phyloP scores from a whole-genome alignment of 331 rosid genomes.

The Malus hybrid region DNA sequence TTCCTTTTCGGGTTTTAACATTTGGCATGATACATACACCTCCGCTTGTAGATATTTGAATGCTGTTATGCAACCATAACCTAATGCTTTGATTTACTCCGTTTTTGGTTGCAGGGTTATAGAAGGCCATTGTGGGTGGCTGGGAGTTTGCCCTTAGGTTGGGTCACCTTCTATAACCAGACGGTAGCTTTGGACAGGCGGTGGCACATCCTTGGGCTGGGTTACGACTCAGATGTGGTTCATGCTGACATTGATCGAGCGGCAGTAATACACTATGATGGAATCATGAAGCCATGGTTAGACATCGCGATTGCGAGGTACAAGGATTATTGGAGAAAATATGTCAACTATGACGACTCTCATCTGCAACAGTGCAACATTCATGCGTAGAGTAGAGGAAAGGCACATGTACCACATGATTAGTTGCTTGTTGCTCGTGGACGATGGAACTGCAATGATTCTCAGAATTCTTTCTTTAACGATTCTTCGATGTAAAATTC shows the following conservation, averaged over 20 bases:
- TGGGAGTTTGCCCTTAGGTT: slow-evolving; percentile 84
- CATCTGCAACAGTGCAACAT: slow-evolving; percentile 82
- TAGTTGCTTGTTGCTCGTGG: slow-evolving; percentile 16
- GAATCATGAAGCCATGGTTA: slow-evolving; percentile 92
- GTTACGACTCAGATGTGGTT: slow-evolving; percentile 40
- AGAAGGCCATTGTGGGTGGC: slow-evolving; percentile 55
- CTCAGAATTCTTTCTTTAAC: slow-evolving; percentile 44
- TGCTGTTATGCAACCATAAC: slow-evolving; percentile 2
- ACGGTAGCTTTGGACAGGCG: slow-evolving; percentile 53
- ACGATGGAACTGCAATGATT: slow-evolving; percentile 14
- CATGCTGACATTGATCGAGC: slow-evolving; percentile 49
- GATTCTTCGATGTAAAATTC: slow-evolving; percentile 56
- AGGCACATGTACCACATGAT: not conserved
- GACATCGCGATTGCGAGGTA: slow-evolving; percentile 70
- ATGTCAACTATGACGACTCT: slow-evolving; percentile 48
- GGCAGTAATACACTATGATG: slow-evolving; percentile 85
- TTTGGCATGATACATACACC: not conserved
- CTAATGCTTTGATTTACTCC: slow-evolving; percentile 14
- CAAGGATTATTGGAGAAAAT: slow-evolving; percentile 64
- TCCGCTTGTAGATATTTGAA: not conserved
- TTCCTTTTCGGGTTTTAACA: not conserved
- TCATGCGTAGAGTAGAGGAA: slow-evolving; percentile 42
- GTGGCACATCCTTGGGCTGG: slow-evolving; percentile 86
- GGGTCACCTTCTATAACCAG: slow-evolving; percentile 81
- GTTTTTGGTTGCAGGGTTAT: slow-evolving; percentile 51